Evolutionary conservation across 1,284 basidiomycete species (phyloP), one percentile per base, ranked within the genome.

Genomic region (Leucoagaricus sp.): DNA sequence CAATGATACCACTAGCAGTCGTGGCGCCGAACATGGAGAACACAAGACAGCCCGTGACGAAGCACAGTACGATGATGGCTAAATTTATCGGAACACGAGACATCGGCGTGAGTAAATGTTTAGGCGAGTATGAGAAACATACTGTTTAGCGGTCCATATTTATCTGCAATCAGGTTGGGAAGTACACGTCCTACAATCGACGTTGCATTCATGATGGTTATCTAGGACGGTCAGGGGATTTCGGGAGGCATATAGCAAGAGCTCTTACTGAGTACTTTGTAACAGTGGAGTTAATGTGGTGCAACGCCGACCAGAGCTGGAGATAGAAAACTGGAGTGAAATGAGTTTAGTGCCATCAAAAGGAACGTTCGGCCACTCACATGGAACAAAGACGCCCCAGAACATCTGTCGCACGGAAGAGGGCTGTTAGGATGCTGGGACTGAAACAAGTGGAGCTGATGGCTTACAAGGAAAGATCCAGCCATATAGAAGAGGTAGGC

Each of bases 11-110:
- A 2, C 61, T 66, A 33, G 72, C 58, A 49, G 60, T 73, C 4
- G 68, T 71, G 0, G 75, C 75, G 15, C 72, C 76, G 56, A 79
- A 71, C 67, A 80, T 69, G 13, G 69, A 72, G 58, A 78, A 80
- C 19, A 80, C 70, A 31, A 80, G 57, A 21, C 65, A 68, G 9
- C 70, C 76, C 17, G 72, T 69, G 7, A 77, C 60, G 33, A 72
- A 25, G 34, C 69, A 68, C n/a, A 70, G 71, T 1, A 74, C 71
- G 52, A 78, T 75, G 40, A 76, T 64, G 15, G 76, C 76, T 79
- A 60, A 38, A 40, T 15, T 12, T 28, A 55, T 12, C 19, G 21
- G 45, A 17, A 41, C 33, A 36, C 49, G 38, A 12, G 29, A 17
- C 23, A 55, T 42, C 25, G 36, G 49, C 17, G 28, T 33, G 38